Evolutionary conservation across 2,329 filamentous ascomycete genomes (phyloP), one percentile per base, ranked within the genome.

Genomic region (Paecilomyces fulvus): DNA sequence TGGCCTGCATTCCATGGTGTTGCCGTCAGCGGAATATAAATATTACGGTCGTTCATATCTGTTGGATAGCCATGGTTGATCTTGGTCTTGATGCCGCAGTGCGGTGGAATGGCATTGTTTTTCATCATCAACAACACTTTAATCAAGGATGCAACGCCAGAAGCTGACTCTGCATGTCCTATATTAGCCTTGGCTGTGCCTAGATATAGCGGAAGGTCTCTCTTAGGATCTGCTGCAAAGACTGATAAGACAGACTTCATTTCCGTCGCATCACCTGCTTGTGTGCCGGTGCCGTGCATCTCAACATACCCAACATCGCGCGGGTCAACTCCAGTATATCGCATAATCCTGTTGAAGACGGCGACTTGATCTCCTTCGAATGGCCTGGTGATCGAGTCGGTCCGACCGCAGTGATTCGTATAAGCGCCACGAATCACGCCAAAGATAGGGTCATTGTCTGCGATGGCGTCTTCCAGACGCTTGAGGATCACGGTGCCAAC

Each of bases 261-360:
- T 69, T 94, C 90, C 6, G 83, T 87, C 12, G 84, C 84, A 64
- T 92, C 89, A 60, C 88, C 89, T 46, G 87, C 88, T 69, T 91
- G 87, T 0, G 88, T 92, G 37, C 89, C 89, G 4, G 89, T 92
- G n/a, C 87, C 89, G 70, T 94, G 89, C 84, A 91, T 89, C 73
- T 92, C 89, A 9, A 92, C 84, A 66, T 91, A 92, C 71, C 84
- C 84, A 55, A 92, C 81, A 63, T 90, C 86, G 52, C 83, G 79
- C 4, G 88, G 85, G 65, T 91, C 84, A 37, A 92, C n/a, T n/a
- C n/a, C n/a, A n/a, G n/a, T n/a, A n/a, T n/a, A n/a, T n/a, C n/a
- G n/a, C 1, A 92, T 77, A 31, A 91, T 85, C 30, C 80, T 76
- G 58, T 80, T 80, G 65, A 86, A 90, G 9, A 91, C 73, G 51